phyloP scores from a whole-genome alignment of 2,329 filamentous ascomycete genomes.

The Calonectria pteridis region DNA sequence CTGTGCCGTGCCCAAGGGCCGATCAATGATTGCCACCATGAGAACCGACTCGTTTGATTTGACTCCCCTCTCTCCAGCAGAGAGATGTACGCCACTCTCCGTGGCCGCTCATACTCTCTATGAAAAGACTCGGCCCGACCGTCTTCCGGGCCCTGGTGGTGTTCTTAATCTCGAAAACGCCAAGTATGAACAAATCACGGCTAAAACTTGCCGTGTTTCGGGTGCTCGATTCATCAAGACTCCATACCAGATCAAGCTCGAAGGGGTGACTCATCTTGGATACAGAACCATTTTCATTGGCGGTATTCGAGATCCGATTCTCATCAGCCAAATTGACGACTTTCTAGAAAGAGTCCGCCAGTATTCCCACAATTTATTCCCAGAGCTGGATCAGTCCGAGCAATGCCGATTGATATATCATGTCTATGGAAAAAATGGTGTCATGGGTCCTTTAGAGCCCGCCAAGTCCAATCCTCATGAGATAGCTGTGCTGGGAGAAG shows the following conservation, averaged over 20 bases:
- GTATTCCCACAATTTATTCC: conserved; percentile 38
- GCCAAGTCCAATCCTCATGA: conserved; percentile 48
- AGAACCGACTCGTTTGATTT: conserved; percentile 60
- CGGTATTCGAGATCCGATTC: conserved; percentile 58
- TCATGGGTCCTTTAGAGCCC: conserved; percentile 49
- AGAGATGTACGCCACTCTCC: conserved; percentile 59
- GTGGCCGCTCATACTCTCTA: conserved; percentile 67
- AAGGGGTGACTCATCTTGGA: conserved; percentile 58
- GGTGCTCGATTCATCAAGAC: conserved; percentile 53
- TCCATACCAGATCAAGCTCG: conserved; percentile 62
- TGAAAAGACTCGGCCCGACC: conserved; percentile 64
- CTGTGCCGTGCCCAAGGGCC: conserved; percentile 60
- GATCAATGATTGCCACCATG: conserved; percentile 56
- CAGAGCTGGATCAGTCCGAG: conserved; percentile 36
- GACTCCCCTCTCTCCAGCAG: conserved; percentile 52
- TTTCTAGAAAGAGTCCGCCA: conserved; percentile 48
- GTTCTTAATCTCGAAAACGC: conserved; percentile 55
- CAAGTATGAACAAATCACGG: conserved; percentile 54
- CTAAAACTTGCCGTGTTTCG: conserved; percentile 53
- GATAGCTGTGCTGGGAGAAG: conserved; percentile 60
- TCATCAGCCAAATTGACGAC: conserved; percentile 55
- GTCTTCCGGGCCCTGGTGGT: conserved; percentile 62
- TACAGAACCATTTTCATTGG: conserved; percentile 61
- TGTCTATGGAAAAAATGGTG: conserved; percentile 56
- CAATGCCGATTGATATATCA: conserved; percentile 58